Base-by-base conservation (phyloP, 768 basidiomycete species). In the Trametopsis cervina region DNA sequence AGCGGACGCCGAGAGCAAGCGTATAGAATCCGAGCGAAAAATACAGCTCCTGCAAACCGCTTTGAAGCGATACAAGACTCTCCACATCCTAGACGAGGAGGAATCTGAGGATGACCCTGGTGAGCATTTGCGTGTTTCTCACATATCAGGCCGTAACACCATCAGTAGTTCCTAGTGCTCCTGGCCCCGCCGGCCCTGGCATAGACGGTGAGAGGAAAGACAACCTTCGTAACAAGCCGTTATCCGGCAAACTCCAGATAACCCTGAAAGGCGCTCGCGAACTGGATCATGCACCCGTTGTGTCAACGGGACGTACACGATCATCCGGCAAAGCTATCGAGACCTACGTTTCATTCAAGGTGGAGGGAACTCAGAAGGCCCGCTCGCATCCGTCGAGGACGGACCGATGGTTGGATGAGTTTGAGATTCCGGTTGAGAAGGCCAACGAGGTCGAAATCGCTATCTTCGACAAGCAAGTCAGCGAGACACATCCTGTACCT, bases 381-480 rank as follows among this genome's bases (percentile, higher is more conserved):
- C 82, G 85, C 49, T 93, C 94, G 0, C 92, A 95, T 62, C 89
- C 91, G 6, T 85, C 92, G 9, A 83, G 92, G 50, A 96, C 86
- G 23, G 96, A 98, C 67, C 83, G 89, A 39, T 99, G 96, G 96
- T 90, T 91, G 62, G 94, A 99, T 66, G 89, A 93, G 50, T 97
- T 98, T 53, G 92, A 95, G 66, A 90, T 99, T 50, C 75, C 84
- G 0, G 89, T 98, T 35, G 95, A 98, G 72, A 98, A 98, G 67
- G 94, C 95, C 12, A 97, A 95, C 63, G 96, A 99, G 73, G 88
- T 97, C 42, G 96, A 98, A 69, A 84, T 99, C 44, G 89, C 91
- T 24, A 80, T 99, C 25, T 93, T 92, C 59, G 96, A 99, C 67
- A 91, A 91, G 57, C 88, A 89, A 59, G 77, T 80, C 17, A 84